Evolutionary conservation across 306 rosid genomes (phyloP).

Genomic region (Alnus rubra): DNA sequence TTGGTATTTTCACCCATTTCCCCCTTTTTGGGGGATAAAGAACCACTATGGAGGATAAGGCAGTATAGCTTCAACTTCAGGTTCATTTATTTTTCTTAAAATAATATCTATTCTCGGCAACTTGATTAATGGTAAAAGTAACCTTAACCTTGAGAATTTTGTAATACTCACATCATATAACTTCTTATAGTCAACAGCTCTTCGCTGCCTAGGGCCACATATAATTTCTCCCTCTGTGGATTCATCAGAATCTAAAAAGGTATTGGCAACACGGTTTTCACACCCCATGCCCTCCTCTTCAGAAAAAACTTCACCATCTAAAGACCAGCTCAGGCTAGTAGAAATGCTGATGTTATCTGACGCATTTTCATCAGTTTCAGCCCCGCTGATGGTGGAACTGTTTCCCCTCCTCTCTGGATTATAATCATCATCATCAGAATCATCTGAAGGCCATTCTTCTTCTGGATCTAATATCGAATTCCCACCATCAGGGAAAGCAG

Average conservation of each 20-base stretch:
- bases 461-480: slow-evolving; percentile 54
- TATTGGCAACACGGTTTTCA: slow-evolving; percentile 39
- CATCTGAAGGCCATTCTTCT: slow-evolving; percentile 93
- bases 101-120: not conserved
- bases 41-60: not conserved
- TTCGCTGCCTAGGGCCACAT: slow-evolving; percentile 70
- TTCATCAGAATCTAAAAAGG: slow-evolving; percentile 60
- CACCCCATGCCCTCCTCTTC: slow-evolving; percentile 34
- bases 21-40: not conserved
- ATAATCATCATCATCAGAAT: slow-evolving; percentile 88
- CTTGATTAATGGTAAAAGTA: not conserved
- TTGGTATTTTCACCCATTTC: not conserved
- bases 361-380: slow-evolving; percentile 41
- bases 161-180: slow-evolving; percentile 65
- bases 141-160: slow-evolving; percentile 1
- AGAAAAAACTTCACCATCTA: slow-evolving; percentile 39
- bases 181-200: slow-evolving; percentile 71
- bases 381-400: slow-evolving; percentile 38
- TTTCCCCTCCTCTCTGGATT: slow-evolving; percentile 70
- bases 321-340: slow-evolving; percentile 52
- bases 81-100: not conserved
- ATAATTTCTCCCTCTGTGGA: slow-evolving; percentile 53
- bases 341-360: slow-evolving; percentile 51
- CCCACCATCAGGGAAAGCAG: slow-evolving; percentile 63
- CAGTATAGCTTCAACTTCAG: not conserved